Evolutionary conservation across 2,329 filamentous ascomycete species (phyloP), one percentile per base, ranked within the genome.

Genomic region (Sclerotinia trifoliorum): DNA sequence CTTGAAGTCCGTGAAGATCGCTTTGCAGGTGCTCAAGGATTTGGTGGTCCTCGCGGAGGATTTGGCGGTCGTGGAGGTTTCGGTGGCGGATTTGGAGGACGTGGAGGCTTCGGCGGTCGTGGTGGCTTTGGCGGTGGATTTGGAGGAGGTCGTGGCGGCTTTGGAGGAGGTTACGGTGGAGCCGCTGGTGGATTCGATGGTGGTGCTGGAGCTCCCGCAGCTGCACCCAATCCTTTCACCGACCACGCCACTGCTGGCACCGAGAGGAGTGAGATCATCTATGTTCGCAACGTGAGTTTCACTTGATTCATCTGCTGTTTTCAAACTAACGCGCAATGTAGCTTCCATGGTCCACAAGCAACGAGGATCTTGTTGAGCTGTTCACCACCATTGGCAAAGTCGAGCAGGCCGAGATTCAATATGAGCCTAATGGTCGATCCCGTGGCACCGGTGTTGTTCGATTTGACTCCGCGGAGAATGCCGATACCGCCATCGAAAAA

Each of bases 371-470:
- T 35, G 88, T 98, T 68, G 95, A 99, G 79, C 86, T 99, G 26
- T 99, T 99, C 83, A 94, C 91, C 24, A 99, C 95, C 15, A 99
- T 99, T 77, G 95, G 95, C 72, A 97, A 97, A 80, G 95, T 99
- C 69, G 93, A 97, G 76, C 93, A 95, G 76, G 95, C 95, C n/a
- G 95, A 99, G 81, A 98, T 99, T 68, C 95, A 99, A 80, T 98
- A 99, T 77, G 95, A 99, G 80, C 91, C 92, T 5, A 98, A 96
- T 76, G 95, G 95, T 57, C 92, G 95, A 75, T 99, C 95, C 70
- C 91, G 93, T 72, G 95, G 95, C 72, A 95, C 92, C 69, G 95
- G 95, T 78, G 95, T 99, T n/a, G 95, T 99, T 67, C 90, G 95
- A 71, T 98, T 99, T 78, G 92, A 96, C 77, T 86, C 81, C 66